phyloP scores from a whole-genome alignment of 345 rosid genomes.

The Geranium brycei region DNA sequence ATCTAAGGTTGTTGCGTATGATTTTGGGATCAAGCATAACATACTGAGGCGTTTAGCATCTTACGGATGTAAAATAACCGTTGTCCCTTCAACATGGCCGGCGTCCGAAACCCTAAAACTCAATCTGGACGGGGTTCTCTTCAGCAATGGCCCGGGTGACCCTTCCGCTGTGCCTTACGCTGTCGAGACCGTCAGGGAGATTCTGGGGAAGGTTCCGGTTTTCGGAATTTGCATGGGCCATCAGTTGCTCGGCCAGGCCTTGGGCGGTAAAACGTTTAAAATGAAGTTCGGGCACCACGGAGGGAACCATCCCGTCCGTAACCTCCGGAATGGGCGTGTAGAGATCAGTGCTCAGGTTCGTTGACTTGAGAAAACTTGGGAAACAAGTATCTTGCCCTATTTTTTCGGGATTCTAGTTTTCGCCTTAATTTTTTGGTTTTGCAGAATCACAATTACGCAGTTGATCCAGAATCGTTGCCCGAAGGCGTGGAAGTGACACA shows the following conservation, averaged over 20 bases:
- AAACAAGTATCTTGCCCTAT: neutral
- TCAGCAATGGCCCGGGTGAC: slow-evolving; percentile 98
- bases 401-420: neutral
- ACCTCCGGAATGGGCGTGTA: slow-evolving; percentile 48
- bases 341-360: slow-evolving; percentile 92
- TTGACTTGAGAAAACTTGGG: neutral
- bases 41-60: slow-evolving; percentile 74
- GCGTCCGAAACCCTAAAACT: slow-evolving; percentile 66
- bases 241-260: slow-evolving; percentile 89
- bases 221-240: slow-evolving; percentile 99
- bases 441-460: slow-evolving; percentile 96
- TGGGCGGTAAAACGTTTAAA: slow-evolving; percentile 90
- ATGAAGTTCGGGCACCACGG: slow-evolving; percentile 99
- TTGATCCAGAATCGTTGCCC: slow-evolving; percentile 79
- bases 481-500: slow-evolving; percentile 83
- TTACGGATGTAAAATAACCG: slow-evolving; percentile 75
- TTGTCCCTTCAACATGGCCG: slow-evolving; percentile 87
- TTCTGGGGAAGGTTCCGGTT: slow-evolving; percentile 77
- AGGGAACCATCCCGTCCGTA: slow-evolving; percentile 87
- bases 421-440: slow-evolving; percentile 9
- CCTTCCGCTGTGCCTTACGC: slow-evolving; percentile 97
- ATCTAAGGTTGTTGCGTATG: slow-evolving; percentile 71
- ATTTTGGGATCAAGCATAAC: slow-evolving; percentile 92
- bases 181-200: slow-evolving; percentile 66
- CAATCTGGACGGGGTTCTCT: slow-evolving; percentile 91